Percentiles rank a stretch among this genome's conserved stretches.
phyloP scores from a whole-genome alignment of 2,329 filamentous ascomycete genomes.

The Dactylella cylindrospora region DNA sequence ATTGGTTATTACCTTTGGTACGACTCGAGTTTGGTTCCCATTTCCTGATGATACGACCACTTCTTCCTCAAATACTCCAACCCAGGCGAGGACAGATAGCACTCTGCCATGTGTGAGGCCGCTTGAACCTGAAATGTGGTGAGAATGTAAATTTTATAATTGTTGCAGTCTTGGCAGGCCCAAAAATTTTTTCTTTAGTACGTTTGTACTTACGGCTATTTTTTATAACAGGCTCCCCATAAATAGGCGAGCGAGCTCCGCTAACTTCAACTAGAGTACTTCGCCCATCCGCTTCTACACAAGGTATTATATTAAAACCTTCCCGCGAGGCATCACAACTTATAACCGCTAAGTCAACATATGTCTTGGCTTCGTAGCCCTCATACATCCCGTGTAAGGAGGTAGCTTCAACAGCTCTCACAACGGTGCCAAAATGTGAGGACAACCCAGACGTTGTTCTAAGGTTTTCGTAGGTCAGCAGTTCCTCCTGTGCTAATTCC shows the following conservation, averaged over 20 bases:
- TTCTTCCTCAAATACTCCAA: constrained; percentile 23
- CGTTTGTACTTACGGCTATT: constrained; percentile 34
- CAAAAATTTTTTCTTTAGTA: no score
- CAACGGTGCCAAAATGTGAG: constrained; percentile 11
- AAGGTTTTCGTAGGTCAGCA: constrained; percentile 7
- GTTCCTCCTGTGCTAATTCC: constrained; percentile 35
- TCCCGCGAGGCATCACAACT: constrained; percentile 9
- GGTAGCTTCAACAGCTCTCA: constrained; percentile 11
- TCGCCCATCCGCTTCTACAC: constrained; percentile 7
- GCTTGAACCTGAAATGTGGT: constrained; percentile 24
- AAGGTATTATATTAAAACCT: constrained; percentile 35
- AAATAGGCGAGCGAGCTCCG: constrained; percentile 23
- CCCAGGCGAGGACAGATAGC: constrained; percentile 15
- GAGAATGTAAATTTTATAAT: no score
- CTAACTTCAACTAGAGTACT: constrained; percentile 27
- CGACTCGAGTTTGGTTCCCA: constrained; percentile 3
- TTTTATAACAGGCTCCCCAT: constrained; percentile 28
- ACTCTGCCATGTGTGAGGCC: constrained; percentile 25
- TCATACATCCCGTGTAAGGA: constrained; percentile 18
- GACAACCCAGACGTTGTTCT: background rate
- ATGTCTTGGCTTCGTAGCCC: constrained; percentile 11
- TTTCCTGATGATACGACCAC: constrained; percentile 5
- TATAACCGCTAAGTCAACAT: constrained; percentile 32
- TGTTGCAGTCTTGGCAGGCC: no score
- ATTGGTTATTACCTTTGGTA: constrained; percentile 24